Percentiles rank a stretch among this genome's conserved stretches.
Evolutionary conservation across 768 basidiomycete species (phyloP).

Genomic region (Pleurotus pulmonarius): DNA sequence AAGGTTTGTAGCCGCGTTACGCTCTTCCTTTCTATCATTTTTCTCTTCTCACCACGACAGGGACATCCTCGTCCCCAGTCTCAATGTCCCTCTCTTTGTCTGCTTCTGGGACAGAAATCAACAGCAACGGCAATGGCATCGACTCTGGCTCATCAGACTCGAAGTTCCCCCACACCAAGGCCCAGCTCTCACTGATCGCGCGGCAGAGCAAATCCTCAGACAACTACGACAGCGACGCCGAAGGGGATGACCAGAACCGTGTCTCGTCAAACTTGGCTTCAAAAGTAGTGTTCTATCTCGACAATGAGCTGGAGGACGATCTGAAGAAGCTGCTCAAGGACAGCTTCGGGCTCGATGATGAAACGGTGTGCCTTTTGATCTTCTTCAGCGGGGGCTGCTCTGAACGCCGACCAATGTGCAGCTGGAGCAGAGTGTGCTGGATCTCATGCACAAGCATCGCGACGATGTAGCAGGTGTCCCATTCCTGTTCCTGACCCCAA

Average conservation of each 20-base stretch:
- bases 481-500: constrained; percentile 79
- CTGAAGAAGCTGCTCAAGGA: constrained; percentile 74
- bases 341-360: constrained; percentile 65
- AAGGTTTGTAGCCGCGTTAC: constrained; percentile 7
- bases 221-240: constrained; percentile 52
- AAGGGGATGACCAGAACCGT: constrained; percentile 44
- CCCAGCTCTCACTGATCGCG: constrained; percentile 71
- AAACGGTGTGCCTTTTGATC: constrained; percentile 46
- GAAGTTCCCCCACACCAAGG: constrained; percentile 79
- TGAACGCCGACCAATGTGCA: constrained; percentile 24
- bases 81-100: constrained; percentile 5
- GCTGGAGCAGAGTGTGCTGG: constrained; percentile 87
- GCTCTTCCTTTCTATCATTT: constrained; percentile 6
- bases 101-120: constrained; percentile 1
- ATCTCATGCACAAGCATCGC: constrained; percentile 93
- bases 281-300: constrained; percentile 67
- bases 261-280: constrained; percentile 65
- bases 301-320: constrained; percentile 83
- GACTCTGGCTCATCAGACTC: constrained; percentile 12
- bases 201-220: constrained; percentile 61
- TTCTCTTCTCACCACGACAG: constrained; percentile 4
- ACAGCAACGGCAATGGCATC: neutral
- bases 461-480: constrained; percentile 83
- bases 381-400: constrained; percentile 7
- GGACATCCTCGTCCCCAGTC: neutral